A percentile compares a stretch with the other conserved stretches of the same genome.
phyloP scores from a whole-genome alignment of 208 protist species.

The Trypanosoma theileri region DNA sequence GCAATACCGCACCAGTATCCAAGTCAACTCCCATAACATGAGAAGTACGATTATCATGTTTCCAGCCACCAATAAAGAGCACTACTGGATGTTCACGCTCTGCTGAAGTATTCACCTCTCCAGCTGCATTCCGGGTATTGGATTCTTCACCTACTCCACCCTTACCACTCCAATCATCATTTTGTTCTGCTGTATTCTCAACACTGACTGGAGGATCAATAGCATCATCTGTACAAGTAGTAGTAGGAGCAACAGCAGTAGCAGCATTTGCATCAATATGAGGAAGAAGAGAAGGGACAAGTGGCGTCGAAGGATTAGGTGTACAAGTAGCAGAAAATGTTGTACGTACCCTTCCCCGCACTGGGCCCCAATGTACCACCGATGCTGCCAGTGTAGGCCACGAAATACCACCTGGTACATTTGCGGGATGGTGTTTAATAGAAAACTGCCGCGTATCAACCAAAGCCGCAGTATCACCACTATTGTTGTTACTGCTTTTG shows the following conservation, averaged over 20 bases:
- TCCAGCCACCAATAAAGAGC: constrained; percentile 65
- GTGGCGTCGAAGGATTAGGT: background rate
- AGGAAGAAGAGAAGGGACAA: background rate
- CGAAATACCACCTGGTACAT: constrained; percentile 11
- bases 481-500: background rate
- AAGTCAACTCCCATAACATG: constrained; percentile 31
- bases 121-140: no score
- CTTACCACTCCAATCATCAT: no score
- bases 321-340: background rate
- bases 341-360: background rate
- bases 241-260: no score
- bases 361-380: constrained; percentile 11
- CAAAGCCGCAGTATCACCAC: no score
- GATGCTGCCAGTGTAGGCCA: constrained; percentile 27
- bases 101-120: background rate
- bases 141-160: no score
- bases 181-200: no score
- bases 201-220: no score
- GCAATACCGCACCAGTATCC: constrained; percentile 3
- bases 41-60: constrained; percentile 34
- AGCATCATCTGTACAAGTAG: no score
- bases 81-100: constrained; percentile 25
- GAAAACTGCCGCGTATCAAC: background rate
- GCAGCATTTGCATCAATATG: background rate
- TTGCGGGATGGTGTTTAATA: background rate